These are phyloP conservation scores for Cucurbita maxima DNA, from an alignment of 306 rosid species.

Conservation along the genomic window DNA sequence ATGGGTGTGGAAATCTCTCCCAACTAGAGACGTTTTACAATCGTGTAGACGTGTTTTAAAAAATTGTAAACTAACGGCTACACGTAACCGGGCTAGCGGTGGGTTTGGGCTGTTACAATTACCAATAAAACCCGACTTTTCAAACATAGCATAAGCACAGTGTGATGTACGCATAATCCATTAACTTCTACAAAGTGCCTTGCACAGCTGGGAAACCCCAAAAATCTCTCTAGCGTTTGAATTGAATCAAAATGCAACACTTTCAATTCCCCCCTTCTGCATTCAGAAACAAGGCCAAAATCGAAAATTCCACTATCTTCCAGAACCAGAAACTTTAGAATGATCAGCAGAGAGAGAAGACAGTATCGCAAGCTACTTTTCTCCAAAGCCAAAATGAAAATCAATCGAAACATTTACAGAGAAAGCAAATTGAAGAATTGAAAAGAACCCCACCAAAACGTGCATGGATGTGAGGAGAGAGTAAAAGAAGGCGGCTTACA, in stretches of 20 bases:
- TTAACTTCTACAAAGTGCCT: background rate
- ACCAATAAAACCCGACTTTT: background rate
- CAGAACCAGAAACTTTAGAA: background rate
- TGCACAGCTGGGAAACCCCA: background rate
- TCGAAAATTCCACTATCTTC: background rate
- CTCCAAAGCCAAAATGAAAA: background rate
- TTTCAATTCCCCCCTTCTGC: no score
- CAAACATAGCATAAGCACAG: background rate
- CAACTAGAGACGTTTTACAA: no score
- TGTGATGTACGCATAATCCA: background rate
- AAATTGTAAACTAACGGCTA: no score
- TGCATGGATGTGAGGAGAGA: background rate
- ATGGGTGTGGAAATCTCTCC: no score
- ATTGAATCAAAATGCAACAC: background rate
- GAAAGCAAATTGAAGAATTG: background rate
- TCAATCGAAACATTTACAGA: background rate
- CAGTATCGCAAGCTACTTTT: no score
- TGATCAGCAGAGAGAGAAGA: no score
- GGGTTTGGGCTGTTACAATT: no score
- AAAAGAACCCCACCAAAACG: background rate
- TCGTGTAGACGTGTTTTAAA: no score
- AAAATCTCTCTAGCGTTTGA: background rate
- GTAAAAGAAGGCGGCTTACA: conserved; percentile 37
- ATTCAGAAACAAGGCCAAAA: background rate
- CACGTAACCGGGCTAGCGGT: no score